Conservation (phyloP, 2,329 filamentous ascomycete genomes). For the Colletotrichum karsti region DNA sequence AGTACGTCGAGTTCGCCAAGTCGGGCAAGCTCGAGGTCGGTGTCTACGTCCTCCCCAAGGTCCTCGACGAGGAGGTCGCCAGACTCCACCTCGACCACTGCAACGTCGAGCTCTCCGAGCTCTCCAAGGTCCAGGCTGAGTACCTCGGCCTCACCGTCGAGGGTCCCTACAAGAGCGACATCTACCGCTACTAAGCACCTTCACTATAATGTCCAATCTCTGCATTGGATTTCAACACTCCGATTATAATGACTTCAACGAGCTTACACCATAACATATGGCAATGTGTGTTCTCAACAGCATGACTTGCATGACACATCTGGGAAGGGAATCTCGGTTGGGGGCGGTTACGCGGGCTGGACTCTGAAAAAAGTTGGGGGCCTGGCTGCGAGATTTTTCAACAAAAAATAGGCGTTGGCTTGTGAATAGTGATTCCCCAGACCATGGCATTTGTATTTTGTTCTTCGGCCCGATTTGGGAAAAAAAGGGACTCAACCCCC, state of each 20-base stretch:
- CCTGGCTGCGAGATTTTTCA: conserved; percentile 42
- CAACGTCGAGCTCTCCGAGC: conserved; percentile 91
- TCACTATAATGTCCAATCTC: conserved; percentile 40
- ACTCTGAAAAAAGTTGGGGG: conserved; percentile 36
- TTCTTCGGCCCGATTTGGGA: conserved; percentile 28
- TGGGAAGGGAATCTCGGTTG: conserved; percentile 34
- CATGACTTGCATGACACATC: conserved; percentile 51
- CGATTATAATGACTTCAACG: conserved; percentile 32
- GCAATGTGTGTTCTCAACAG: conserved; percentile 52
- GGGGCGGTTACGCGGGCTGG: conserved; percentile 36
- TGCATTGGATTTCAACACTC: conserved; percentile 28
- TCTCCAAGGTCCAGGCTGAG: conserved; percentile 88
- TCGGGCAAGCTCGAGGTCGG: conserved; percentile 88
- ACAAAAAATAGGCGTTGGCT: conserved; percentile 46
- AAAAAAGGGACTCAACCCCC: conserved; percentile 27
- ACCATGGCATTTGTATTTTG: conserved; percentile 38
- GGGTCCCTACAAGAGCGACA: conserved; percentile 96
- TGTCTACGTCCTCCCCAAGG: conserved; percentile 98
- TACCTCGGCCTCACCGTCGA: conserved; percentile 88
- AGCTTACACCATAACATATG: conserved; percentile 29
- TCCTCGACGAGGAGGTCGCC: conserved; percentile 98
- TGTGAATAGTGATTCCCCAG: conserved; percentile 40
- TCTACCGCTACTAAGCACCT: conserved; percentile 60
- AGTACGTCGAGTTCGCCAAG: conserved; percentile 97
- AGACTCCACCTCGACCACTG: conserved; percentile 91